Percentiles rank a stretch among this genome's conserved stretches.
Evolutionary conservation across 228 moss, liverwort and hornwort genomes (phyloP).

Genomic region (Sphagnum fallax): DNA sequence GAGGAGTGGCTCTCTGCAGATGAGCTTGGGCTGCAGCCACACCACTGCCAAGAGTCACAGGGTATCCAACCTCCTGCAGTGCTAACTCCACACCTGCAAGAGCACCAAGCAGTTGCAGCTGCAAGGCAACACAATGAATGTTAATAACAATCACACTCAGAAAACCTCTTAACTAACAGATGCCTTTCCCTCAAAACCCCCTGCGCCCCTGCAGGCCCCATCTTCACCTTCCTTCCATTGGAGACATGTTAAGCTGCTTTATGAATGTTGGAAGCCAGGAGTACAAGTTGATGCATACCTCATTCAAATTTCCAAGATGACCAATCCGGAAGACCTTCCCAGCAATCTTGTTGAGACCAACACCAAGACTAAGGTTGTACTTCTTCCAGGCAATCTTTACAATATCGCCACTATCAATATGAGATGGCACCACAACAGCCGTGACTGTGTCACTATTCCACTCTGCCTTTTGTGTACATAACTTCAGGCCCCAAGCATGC

Average conservation of each 20-base stretch:
- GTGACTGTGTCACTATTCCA: slow-evolving; percentile 89
- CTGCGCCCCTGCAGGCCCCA: too few relatives aligned
- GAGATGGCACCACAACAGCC: slow-evolving; percentile 57
- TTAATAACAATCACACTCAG: too few relatives aligned
- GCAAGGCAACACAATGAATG: slow-evolving; percentile 3
- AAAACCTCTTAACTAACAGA: too few relatives aligned
- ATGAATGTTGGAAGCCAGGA: background rate
- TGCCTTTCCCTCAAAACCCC: too few relatives aligned
- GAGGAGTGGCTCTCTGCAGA: slow-evolving; percentile 57
- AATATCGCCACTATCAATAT: slow-evolving; percentile 53
- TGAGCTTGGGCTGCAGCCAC: slow-evolving; percentile 70
- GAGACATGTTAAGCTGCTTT: too few relatives aligned
- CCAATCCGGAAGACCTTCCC: slow-evolving; percentile 90
- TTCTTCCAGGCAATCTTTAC: slow-evolving; percentile 81
- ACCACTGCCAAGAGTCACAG: slow-evolving; percentile 71
- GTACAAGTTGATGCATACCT: slow-evolving; percentile 28
- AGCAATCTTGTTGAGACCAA: slow-evolving; percentile 63
- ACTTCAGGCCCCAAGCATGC: slow-evolving; percentile 69
- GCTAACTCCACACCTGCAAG: slow-evolving; percentile 78
- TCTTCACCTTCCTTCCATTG: too few relatives aligned
- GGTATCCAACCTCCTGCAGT: slow-evolving; percentile 55
- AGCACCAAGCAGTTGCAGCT: slow-evolving; percentile 81
- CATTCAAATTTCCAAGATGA: slow-evolving; percentile 78
- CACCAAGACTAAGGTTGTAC: slow-evolving; percentile 86
- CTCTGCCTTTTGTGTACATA: slow-evolving; percentile 48